A percentile compares a stretch with the other conserved stretches of the same genome.
phyloP scores from a whole-genome alignment of 208 protist genomes.

The Trypanosoma lewisi region DNA sequence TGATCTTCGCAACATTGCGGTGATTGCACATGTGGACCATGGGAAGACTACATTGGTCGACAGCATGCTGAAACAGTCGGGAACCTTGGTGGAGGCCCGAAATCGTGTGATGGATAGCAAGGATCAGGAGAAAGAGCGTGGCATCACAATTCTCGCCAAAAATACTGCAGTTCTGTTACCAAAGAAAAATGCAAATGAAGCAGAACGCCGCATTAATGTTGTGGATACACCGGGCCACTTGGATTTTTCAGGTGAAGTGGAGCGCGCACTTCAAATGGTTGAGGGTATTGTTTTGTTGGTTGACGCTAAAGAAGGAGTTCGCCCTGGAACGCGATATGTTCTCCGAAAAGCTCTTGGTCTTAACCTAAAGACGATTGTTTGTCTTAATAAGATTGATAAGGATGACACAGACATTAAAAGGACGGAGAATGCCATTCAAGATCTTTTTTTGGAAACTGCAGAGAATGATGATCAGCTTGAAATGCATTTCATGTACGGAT shows the following conservation, averaged over 20 bases:
- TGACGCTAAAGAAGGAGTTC: constrained; percentile 95
- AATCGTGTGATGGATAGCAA: constrained; percentile 97
- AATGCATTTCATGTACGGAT: constrained; percentile 95
- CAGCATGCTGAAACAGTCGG: constrained; percentile 92
- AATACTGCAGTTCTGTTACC: constrained; percentile 88
- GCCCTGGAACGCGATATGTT: constrained; percentile 97
- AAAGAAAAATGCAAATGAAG: constrained; percentile 11
- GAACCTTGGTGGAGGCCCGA: constrained; percentile 71
- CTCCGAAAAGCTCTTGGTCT: constrained; percentile 95
- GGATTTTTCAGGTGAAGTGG: constrained; percentile 98
- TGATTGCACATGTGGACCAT: constrained; percentile 98
- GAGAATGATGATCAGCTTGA: constrained; percentile 94
- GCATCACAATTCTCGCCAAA: constrained; percentile 98
- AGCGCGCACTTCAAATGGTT: constrained; percentile 97
- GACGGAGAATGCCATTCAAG: constrained; percentile 94
- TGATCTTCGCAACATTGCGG: constrained; percentile 94
- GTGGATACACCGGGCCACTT: constrained; percentile 97
- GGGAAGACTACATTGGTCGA: constrained; percentile 98
- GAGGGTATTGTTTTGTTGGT: constrained; percentile 96
- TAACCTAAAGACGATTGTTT: constrained; percentile 95
- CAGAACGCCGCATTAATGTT: constrained; percentile 93
- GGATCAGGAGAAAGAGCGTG: constrained; percentile 94
- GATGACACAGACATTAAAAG: constrained; percentile 86
- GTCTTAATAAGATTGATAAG: constrained; percentile 98
- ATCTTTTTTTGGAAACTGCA: constrained; percentile 94